Evolutionary conservation across 305 asterid genomes (phyloP).

Genomic region (Fraxinus floribunda): DNA sequence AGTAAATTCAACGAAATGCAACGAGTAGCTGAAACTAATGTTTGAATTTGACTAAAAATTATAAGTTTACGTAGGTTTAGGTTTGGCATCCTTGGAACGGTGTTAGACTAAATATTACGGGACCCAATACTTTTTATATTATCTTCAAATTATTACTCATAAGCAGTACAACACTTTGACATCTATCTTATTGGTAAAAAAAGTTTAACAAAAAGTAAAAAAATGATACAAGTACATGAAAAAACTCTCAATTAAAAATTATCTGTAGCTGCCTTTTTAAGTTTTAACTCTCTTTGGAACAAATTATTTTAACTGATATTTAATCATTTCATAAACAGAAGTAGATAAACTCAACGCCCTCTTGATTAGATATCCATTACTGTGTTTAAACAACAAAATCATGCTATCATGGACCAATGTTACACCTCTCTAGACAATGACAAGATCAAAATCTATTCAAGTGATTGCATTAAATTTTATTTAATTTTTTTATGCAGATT

Average conservation of each 20-base stretch:
- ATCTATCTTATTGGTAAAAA: neutral
- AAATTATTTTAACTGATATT: neutral
- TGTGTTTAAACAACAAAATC: neutral
- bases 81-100: neutral
- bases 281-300: neutral
- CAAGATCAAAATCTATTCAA: conserved; percentile 19
- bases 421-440: conserved; percentile 14
- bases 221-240: neutral
- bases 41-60: neutral
- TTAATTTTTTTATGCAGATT: conserved; percentile 1
- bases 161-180: neutral
- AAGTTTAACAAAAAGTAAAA: neutral
- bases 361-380: neutral
- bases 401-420: neutral
- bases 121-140: neutral
- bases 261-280: neutral
- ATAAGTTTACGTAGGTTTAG: neutral
- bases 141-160: neutral
- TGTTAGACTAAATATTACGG: neutral
- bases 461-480: neutral
- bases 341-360: neutral
- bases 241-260: neutral
- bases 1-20: neutral
- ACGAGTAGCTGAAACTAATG: too few species aligned
- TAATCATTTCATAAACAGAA: neutral